Evolutionary conservation across 2,329 filamentous ascomycete genomes (phyloP), one percentile per base, ranked within the genome.

Genomic region (Ascomycota sp.): DNA sequence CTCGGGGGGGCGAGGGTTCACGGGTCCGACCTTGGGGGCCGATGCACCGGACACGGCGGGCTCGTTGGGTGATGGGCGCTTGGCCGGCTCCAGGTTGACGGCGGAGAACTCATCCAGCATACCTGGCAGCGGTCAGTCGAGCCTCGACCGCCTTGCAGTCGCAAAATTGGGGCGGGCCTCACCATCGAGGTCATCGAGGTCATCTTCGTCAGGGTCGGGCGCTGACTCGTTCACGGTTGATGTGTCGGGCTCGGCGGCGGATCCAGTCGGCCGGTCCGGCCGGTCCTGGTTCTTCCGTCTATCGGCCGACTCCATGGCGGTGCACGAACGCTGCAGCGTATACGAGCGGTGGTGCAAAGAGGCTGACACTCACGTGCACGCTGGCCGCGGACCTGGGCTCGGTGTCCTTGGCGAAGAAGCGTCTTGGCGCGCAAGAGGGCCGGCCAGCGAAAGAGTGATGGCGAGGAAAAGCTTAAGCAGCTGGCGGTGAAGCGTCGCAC

Each of bases 171-270:
- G 13, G 22, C 24, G 10, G 5, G 12, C 11, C 57, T 40, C 52
- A 81, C 80, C 82, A 53, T 98, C 89, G 27, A 98, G 60, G 44
- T 95, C 89, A 45, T 94, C 80, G 13, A 89, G 58, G 41, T 89
- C 80, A 51, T 89, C 89, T 52, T 92, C 85, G 39, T 95, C 86
- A 6, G 85, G 86, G 44, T 94, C 86, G 13, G 83, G 75, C 11
- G 77, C 72, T n/a, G n/a, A n/a, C 40, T 77, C 66, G 15, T 65
- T 67, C 29, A 34, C 33, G 28, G 21, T 17, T 19, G 17, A 9
- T 20, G 27, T 22, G 28, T 3, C 25, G 23, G 32, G 31, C 11
- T 31, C 26, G 13, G 33, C 31, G n/a, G n/a, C n/a, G n/a, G n/a
- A n/a, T n/a, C n/a, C n/a, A n/a, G n/a, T n/a, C n/a, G n/a, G n/a